Percentiles rank a stretch among this genome's conserved stretches.
Conservation (phyloP, 176 grass and related monocot species). For the Zoysia pacifica region DNA sequence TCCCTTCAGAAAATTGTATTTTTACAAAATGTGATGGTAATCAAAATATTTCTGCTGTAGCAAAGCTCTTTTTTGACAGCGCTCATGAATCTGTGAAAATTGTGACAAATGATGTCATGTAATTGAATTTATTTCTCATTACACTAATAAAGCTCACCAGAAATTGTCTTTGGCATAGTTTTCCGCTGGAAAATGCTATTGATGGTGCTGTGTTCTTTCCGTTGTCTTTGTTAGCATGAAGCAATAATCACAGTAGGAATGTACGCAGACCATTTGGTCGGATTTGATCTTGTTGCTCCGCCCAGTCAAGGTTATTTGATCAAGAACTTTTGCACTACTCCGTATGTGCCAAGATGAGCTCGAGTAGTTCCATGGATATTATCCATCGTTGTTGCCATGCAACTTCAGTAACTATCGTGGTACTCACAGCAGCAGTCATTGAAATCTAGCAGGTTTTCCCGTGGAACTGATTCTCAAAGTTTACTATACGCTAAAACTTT, state of each 20-base stretch:
- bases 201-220: not conserved
- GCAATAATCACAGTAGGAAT: not conserved
- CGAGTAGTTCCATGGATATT: not conserved
- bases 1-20: constrained; percentile 27
- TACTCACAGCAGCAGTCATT: not conserved
- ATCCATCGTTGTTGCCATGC: not conserved
- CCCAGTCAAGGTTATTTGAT: not conserved
- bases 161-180: not conserved
- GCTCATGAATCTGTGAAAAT: not conserved
- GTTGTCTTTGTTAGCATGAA: not conserved
- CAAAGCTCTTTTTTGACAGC: not conserved
- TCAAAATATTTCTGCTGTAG: not conserved
- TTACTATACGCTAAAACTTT: too few relatives aligned
- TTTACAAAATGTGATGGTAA: constrained; percentile 4
- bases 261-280: not conserved
- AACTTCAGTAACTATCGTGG: not conserved
- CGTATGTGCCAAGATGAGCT: not conserved
- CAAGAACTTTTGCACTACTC: not conserved
- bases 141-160: not conserved
- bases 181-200: not conserved
- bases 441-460: too few relatives aligned
- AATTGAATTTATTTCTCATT: constrained; percentile 24
- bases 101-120: constrained; percentile 3
- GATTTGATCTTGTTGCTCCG: not conserved
- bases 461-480: too few relatives aligned